These are phyloP conservation scores for Ampelomyces quisqualis DNA, from an alignment of 2,329 filamentous ascomycete species.

Conservation along the genomic window DNA sequence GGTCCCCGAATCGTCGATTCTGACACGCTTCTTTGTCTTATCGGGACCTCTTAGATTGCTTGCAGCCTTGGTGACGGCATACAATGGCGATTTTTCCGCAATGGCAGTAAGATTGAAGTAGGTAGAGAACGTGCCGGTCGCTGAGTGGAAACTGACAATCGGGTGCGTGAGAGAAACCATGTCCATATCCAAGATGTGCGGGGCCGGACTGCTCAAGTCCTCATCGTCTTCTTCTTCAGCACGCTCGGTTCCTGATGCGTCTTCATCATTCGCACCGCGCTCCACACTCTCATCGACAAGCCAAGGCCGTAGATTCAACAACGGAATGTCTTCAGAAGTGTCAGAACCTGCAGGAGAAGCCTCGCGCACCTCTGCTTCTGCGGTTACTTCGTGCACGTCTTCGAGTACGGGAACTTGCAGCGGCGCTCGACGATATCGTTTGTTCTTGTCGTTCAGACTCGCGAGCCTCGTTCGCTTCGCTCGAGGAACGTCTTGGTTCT, in stretches of 20 bases:
- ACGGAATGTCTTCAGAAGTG: conserved; percentile 11
- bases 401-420: conserved; percentile 8
- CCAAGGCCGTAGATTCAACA: conserved; percentile 10
- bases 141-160: conserved; percentile 27
- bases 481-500: conserved; percentile 7
- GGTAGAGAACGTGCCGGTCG: conserved; percentile 1
- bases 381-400: conserved; percentile 9
- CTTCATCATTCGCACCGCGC: conserved; percentile 3
- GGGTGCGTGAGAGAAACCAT: conserved; percentile 20
- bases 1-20: conserved; percentile 13
- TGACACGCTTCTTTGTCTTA: conserved; percentile 25
- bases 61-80: neutral
- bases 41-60: neutral
- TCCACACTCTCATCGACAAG: conserved; percentile 3
- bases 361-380: neutral
- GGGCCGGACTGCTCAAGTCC: too few relatives aligned
- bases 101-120: neutral
- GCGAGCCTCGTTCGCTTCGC: conserved; percentile 25
- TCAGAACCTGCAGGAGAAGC: conserved; percentile 4
- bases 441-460: conserved; percentile 31
- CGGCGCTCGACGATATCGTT: conserved; percentile 18
- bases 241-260: neutral
- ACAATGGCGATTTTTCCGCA: neutral
- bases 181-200: neutral
- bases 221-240: neutral